Evolutionary conservation across 345 rosid species (phyloP).

Genomic region (Luvunga scandens): DNA sequence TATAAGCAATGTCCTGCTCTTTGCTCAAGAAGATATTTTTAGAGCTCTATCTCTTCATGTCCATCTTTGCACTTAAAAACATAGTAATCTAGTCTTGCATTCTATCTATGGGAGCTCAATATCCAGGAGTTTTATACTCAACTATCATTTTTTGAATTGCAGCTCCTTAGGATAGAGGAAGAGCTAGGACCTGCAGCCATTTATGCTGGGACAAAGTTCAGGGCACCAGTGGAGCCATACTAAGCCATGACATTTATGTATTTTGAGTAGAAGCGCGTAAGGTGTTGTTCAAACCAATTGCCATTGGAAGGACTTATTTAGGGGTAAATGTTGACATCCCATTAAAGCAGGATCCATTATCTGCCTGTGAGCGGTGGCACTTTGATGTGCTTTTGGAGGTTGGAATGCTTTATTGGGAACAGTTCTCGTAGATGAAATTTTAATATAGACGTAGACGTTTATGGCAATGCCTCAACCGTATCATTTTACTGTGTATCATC

Average conservation of each 20-base stretch:
- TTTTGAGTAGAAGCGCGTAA: not conserved
- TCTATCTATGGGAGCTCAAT: not conserved
- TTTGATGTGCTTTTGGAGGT: not conserved
- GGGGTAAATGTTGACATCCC: not conserved
- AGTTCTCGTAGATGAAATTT: not conserved
- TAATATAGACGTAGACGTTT: not conserved
- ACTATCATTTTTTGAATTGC: conserved; percentile 9
- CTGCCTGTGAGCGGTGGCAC: not conserved
- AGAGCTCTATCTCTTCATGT: not conserved
- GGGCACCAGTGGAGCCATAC: conserved; percentile 50
- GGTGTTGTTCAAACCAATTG: not conserved
- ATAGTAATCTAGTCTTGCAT: not conserved
- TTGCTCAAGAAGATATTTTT: not conserved
- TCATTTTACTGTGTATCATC: not conserved
- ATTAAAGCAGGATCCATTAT: not conserved
- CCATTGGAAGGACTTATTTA: too few species aligned
- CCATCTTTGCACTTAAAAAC: not conserved
- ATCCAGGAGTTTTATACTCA: not conserved
- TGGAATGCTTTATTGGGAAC: not conserved
- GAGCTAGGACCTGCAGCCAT: conserved; percentile 50
- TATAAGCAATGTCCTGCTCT: conserved; percentile 1
- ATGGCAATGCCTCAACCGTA: not conserved
- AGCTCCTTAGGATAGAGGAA: conserved; percentile 58
- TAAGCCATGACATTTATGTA: conserved; percentile 4
- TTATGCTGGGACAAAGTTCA: conserved; percentile 50